Evolutionary conservation across 139 green algal genomes (phyloP).

Genomic region (Chlamydomonas incerta): DNA sequence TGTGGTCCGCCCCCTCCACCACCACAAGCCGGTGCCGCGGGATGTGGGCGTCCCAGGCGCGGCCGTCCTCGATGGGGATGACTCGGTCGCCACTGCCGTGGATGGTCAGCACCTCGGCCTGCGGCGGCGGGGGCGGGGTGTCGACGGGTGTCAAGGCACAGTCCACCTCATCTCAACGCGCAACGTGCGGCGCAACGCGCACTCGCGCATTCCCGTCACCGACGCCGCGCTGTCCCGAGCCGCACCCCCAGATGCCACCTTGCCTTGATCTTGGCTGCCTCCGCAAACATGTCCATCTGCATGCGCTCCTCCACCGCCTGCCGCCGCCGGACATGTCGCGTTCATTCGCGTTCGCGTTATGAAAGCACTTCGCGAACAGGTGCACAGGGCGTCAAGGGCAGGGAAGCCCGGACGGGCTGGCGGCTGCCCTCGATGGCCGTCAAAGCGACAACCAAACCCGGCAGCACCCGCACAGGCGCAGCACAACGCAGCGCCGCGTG

Average conservation of each 20-base stretch:
- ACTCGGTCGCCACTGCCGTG: slow-evolving; percentile 65
- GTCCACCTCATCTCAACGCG: too few species aligned
- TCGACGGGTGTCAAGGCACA: too few species aligned
- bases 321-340: too few species aligned
- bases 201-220: too few species aligned
- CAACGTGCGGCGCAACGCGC: too few species aligned
- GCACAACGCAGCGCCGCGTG: neutral
- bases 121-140: neutral
- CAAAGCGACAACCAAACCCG: too few species aligned
- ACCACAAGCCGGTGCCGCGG: slow-evolving; percentile 41
- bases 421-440: too few species aligned
- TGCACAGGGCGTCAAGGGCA: too few species aligned
- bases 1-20: slow-evolving; percentile 67
- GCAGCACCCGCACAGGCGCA: too few species aligned
- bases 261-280: slow-evolving; percentile 39
- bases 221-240: too few species aligned
- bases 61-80: slow-evolving; percentile 66
- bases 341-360: neutral
- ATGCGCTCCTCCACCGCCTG: slow-evolving; percentile 58
- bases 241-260: too few species aligned
- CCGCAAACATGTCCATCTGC: slow-evolving; percentile 52
- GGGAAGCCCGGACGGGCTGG: too few species aligned
- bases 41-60: slow-evolving; percentile 40
- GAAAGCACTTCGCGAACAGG: neutral
- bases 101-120: slow-evolving; percentile 65